Conservation (phyloP, 768 basidiomycete species). For the Tylopilus balloui region DNA sequence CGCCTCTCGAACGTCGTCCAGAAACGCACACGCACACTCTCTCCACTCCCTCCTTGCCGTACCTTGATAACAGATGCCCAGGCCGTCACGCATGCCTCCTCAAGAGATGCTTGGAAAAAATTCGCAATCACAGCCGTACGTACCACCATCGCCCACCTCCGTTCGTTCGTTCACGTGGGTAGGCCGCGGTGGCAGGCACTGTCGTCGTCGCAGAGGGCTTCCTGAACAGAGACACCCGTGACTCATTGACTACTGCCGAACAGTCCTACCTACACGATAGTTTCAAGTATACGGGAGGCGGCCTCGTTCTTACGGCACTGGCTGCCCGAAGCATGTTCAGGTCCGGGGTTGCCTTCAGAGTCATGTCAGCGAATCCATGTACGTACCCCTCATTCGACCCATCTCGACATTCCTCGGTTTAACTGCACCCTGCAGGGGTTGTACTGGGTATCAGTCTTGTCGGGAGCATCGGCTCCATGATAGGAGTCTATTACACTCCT, state of each 20-base stretch:
- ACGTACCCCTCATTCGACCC: conserved; percentile 15
- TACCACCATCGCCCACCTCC: neutral
- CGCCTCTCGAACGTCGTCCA: conserved; percentile 25
- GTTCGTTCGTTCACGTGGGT: conserved; percentile 3
- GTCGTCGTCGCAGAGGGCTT: conserved; percentile 58
- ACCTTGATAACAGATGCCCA: conserved; percentile 46
- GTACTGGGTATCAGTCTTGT: conserved; percentile 78
- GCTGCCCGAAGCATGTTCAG: conserved; percentile 77
- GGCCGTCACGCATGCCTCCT: conserved; percentile 33
- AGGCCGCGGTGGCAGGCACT: conserved; percentile 72
- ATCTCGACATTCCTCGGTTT: neutral
- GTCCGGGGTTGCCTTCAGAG: conserved; percentile 59
- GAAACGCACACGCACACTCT: conserved; percentile 24
- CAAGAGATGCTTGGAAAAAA: conserved; percentile 44
- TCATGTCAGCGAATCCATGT: conserved; percentile 87
- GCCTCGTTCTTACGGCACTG: conserved; percentile 69
- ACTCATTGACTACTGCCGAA: conserved; percentile 57
- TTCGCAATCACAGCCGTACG: conserved; percentile 53
- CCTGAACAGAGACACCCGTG: conserved; percentile 77
- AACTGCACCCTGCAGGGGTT: conserved; percentile 47
- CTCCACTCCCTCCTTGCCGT: conserved; percentile 32
- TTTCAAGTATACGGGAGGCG: conserved; percentile 82
- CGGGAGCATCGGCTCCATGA: conserved; percentile 81
- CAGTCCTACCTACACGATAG: conserved; percentile 67
- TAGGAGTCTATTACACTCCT: conserved; percentile 73